phyloP scores from a whole-genome alignment of 352 stramenopile species.

The Thraustochytrium striatum region DNA sequence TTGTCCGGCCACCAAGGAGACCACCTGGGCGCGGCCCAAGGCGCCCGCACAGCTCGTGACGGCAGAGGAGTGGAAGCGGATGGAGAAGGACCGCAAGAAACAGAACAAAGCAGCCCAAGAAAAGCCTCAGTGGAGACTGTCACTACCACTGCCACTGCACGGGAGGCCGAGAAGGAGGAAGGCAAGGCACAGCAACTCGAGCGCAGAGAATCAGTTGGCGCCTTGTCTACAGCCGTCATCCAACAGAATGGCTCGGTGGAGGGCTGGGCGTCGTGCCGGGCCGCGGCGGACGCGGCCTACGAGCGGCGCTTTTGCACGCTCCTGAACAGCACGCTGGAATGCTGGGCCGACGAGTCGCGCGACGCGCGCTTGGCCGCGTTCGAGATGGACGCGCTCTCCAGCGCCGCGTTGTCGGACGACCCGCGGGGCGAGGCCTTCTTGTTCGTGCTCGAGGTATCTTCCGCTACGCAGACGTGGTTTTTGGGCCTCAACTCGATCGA shows the following conservation, averaged over 20 bases:
- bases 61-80: constrained; percentile 8
- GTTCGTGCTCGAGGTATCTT: neutral
- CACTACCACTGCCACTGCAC: too few species aligned
- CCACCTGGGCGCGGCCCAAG: constrained; percentile 5
- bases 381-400: neutral
- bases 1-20: neutral
- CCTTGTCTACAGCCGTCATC: neutral
- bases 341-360: neutral
- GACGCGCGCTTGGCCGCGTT: neutral
- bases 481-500: constrained; percentile 15
- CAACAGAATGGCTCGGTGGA: neutral
- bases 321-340: neutral
- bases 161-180: neutral
- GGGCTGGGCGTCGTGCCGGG: neutral
- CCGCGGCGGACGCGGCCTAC: neutral
- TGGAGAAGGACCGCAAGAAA: neutral
- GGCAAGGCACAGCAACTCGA: neutral
- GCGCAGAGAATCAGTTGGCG: neutral
- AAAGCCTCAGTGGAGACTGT: too few species aligned
- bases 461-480: constrained; percentile 4
- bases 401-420: neutral
- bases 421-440: neutral
- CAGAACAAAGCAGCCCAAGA: neutral
- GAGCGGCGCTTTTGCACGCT: neutral
- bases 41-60: neutral